Evolutionary conservation across 2,329 filamentous ascomycete species (phyloP).

Genomic region (Incumbomyces delicatus): DNA sequence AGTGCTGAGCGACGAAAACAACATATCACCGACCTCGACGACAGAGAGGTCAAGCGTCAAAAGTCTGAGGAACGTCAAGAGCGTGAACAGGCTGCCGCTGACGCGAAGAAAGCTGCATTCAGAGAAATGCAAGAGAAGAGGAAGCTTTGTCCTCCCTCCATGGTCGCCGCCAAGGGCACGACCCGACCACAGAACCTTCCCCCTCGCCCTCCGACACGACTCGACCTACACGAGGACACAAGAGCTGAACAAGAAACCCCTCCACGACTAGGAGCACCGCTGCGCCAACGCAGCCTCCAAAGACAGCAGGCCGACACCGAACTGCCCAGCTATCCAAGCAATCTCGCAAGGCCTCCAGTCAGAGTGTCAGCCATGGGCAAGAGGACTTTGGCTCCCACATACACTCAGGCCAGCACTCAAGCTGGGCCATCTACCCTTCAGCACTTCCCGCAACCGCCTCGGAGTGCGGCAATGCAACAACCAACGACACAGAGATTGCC

Average conservation of each 20-base stretch:
- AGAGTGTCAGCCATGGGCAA: constrained; percentile 68
- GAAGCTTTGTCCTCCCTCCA: background rate
- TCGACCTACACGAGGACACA: constrained; percentile 26
- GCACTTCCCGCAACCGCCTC: constrained; percentile 53
- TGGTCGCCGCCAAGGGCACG: background rate
- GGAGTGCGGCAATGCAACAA: constrained; percentile 67
- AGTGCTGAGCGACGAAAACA: constrained; percentile 59
- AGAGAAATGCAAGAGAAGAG: constrained; percentile 2
- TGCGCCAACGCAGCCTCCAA: constrained; percentile 56
- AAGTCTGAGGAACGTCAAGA: constrained; percentile 22
- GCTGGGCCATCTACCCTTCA: constrained; percentile 48
- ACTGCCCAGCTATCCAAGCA: constrained; percentile 41
- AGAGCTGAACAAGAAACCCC: constrained; percentile 41
- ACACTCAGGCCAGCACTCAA: constrained; percentile 25
- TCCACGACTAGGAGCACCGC: constrained; percentile 49
- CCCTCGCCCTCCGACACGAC: background rate
- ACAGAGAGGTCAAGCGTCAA: constrained; percentile 35
- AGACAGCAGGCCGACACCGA: constrained; percentile 58
- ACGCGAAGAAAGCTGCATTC: constrained; percentile 2
- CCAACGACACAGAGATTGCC: constrained; percentile 74
- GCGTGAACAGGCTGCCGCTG: constrained; percentile 3
- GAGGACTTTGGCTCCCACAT: constrained; percentile 36
- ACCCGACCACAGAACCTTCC: constrained; percentile 1
- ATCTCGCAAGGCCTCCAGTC: constrained; percentile 52
- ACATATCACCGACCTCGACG: constrained; percentile 42